Conservation (phyloP, 345 rosid genomes). For the Corymbia maculata region DNA sequence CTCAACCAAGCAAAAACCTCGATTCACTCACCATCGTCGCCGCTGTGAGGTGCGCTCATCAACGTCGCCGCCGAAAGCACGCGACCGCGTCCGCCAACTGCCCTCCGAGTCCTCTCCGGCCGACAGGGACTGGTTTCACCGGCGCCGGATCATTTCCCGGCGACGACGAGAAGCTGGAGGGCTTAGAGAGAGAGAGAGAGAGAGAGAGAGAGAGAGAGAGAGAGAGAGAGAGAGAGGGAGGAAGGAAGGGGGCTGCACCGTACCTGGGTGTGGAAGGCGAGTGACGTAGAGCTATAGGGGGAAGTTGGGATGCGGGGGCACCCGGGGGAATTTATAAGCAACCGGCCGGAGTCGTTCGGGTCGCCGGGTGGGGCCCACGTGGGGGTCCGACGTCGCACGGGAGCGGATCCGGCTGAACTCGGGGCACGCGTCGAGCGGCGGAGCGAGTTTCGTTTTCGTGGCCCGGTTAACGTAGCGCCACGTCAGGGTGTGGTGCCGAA, state of each 20-base stretch:
- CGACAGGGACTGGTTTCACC: neutral
- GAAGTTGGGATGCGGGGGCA: too few species aligned
- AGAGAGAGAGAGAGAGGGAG: neutral
- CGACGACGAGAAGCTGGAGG: neutral
- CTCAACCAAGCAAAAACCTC: constrained; percentile 19
- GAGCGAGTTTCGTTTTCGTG: neutral
- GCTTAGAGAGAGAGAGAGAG: neutral
- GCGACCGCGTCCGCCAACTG: neutral
- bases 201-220: neutral
- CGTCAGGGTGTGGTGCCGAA: neutral
- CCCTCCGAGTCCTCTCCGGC: neutral
- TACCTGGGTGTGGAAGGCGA: too few species aligned
- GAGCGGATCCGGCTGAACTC: neutral
- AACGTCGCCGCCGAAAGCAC: neutral
- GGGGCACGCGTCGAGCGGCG: neutral
- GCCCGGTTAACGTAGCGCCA: neutral
- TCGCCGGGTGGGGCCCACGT: neutral
- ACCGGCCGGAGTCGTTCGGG: neutral
- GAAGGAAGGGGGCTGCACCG: too few species aligned
- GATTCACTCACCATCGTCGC: neutral
- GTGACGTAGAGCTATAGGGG: too few species aligned
- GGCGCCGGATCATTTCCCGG: neutral
- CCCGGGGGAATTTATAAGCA: neutral
- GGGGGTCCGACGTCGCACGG: neutral
- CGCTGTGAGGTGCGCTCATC: neutral